A percentile compares a stretch with the other conserved stretches of the same genome.
Evolutionary conservation across 495 filamentous ascomycete genomes (phyloP).

Genomic region (Hyaloscypha variabilis): DNA sequence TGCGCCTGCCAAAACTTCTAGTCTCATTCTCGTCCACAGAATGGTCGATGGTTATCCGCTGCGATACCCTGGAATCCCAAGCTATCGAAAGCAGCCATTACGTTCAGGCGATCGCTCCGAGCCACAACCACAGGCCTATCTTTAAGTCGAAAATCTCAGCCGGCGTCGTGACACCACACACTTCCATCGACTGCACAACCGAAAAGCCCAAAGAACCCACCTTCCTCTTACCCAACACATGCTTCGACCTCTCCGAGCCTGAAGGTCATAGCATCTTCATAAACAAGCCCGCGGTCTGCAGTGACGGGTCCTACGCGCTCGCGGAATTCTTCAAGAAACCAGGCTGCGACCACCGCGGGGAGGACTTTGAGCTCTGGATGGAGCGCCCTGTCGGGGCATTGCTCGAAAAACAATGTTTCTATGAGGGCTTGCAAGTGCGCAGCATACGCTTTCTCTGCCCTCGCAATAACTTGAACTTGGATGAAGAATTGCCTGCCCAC

Average conservation of each 20-base stretch:
- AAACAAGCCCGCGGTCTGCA: neutral
- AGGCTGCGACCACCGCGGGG: no score
- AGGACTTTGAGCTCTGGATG: no score
- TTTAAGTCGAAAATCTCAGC: neutral
- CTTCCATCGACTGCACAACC: neutral
- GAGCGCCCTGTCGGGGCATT: no score
- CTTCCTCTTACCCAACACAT: neutral
- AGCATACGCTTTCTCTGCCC: neutral
- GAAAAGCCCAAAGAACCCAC: neutral
- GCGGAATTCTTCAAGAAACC: neutral
- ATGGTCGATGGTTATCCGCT: neutral
- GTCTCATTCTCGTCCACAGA: neutral
- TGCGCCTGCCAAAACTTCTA: neutral
- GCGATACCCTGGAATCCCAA: neutral
- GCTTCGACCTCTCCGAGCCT: neutral
- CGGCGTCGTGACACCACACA: neutral
- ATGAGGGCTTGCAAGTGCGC: neutral
- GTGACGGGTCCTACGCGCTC: neutral
- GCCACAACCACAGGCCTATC: neutral
- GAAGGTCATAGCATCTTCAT: neutral
- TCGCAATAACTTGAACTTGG: neutral
- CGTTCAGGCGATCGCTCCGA: neutral
- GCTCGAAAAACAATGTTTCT: neutral
- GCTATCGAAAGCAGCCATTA: neutral
- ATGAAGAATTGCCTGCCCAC: neutral